These are phyloP conservation scores for Pseudotulostoma volvatum DNA, from an alignment of 495 filamentous ascomycete species.

Conservation along the genomic window DNA sequence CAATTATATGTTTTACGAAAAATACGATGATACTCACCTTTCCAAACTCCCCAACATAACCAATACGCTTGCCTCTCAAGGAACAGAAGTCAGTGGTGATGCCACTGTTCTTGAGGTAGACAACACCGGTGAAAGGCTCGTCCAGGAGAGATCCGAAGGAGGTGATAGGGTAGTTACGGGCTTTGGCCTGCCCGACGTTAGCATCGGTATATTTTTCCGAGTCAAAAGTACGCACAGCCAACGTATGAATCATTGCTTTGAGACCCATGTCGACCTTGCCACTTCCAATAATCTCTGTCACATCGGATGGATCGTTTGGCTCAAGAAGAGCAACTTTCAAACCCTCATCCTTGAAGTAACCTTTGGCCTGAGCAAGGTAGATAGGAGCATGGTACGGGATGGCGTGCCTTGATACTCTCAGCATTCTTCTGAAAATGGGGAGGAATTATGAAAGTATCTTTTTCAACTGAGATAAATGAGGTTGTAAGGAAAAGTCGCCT, in stretches of 20 bases:
- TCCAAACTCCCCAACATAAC: slow-evolving; percentile 58
- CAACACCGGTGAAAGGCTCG: slow-evolving; percentile 56
- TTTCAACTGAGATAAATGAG: neutral
- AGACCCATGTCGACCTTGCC: slow-evolving; percentile 57
- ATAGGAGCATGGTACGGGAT: slow-evolving; percentile 59
- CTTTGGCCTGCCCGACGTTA: slow-evolving; percentile 36
- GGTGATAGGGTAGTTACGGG: slow-evolving; percentile 49
- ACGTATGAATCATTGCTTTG: slow-evolving; percentile 63
- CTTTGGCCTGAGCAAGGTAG: slow-evolving; percentile 52
- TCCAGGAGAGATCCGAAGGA: slow-evolving; percentile 54
- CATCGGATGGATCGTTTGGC: slow-evolving; percentile 54
- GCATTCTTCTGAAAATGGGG: neutral
- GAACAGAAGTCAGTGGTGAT: slow-evolving; percentile 48
- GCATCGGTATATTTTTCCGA: neutral
- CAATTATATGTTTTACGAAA: neutral
- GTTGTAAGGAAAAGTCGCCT: neutral
- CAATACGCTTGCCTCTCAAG: slow-evolving; percentile 50
- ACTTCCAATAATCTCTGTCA: slow-evolving; percentile 57
- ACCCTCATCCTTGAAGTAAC: slow-evolving; percentile 52
- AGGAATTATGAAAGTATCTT: neutral
- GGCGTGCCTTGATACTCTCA: slow-evolving; percentile 37
- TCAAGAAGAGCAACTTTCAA: slow-evolving; percentile 56
- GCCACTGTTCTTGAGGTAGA: slow-evolving; percentile 51
- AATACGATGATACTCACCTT: slow-evolving; percentile 23
- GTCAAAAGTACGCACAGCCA: slow-evolving; percentile 31